These are phyloP conservation scores for Gracilariopsis chorda DNA, from an alignment of 23 red algal species.

Conservation along the genomic window DNA sequence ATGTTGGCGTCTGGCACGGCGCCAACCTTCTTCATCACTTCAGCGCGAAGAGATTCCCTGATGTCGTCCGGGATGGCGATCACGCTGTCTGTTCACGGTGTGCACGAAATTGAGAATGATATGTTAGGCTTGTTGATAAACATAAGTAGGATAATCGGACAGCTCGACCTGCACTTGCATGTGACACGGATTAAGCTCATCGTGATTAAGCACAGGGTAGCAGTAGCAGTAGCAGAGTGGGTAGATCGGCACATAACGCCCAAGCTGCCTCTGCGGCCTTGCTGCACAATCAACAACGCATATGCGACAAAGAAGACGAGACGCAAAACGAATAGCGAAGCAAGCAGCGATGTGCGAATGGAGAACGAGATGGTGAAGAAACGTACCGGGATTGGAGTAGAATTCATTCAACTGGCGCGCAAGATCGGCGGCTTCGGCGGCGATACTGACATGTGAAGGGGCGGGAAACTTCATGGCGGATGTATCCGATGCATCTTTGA, in stretches of 20 bases:
- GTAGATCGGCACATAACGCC: background rate
- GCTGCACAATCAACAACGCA: background rate
- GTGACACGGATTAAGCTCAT: too few relatives aligned
- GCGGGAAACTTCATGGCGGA: constrained; percentile 36
- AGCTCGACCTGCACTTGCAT: too few relatives aligned
- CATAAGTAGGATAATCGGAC: too few relatives aligned
- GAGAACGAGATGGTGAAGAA: background rate
- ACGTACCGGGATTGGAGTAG: constrained; percentile 59
- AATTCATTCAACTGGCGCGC: constrained; percentile 44
- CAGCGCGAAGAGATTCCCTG: constrained; percentile 11
- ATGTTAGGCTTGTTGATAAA: too few relatives aligned
- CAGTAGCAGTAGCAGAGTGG: background rate
- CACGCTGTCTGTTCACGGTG: constrained; percentile 54
- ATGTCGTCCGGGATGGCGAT: constrained; percentile 15
- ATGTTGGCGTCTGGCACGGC: constrained; percentile 26
- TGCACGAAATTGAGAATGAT: too few relatives aligned
- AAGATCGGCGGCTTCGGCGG: constrained; percentile 48
- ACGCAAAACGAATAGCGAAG: background rate
- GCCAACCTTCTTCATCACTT: constrained; percentile 7
- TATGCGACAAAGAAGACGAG: background rate
- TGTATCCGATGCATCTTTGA: constrained; percentile 44
- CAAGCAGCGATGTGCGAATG: background rate
- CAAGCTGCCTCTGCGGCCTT: background rate
- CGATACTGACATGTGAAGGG: constrained; percentile 52
- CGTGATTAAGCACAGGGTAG: too few relatives aligned